Evolutionary conservation across 2,329 filamentous ascomycete genomes (phyloP).

Genomic region (Curvularia hawaiiensis): DNA sequence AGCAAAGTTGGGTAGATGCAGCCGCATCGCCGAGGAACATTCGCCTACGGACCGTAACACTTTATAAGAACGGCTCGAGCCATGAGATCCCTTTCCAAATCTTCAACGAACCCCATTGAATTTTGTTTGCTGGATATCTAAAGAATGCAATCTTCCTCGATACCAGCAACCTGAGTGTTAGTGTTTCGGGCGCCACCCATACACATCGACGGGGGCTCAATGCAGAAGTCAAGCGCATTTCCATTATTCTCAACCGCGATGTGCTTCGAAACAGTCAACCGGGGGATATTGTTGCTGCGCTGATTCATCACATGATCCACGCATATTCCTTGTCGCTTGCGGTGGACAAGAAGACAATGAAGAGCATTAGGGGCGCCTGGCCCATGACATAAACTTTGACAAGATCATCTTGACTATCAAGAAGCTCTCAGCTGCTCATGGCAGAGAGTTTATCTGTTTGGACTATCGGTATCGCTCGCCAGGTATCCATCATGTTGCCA

Average conservation of each 20-base stretch:
- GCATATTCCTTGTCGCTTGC: slow-evolving; percentile 52
- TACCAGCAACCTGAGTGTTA: slow-evolving; percentile 29
- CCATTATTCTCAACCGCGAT: slow-evolving; percentile 41
- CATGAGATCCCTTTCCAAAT: slow-evolving; percentile 39
- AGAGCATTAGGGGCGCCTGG: slow-evolving; percentile 43
- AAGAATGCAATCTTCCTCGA: slow-evolving; percentile 46
- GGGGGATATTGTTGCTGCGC: slow-evolving; percentile 43
- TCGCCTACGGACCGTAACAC: slow-evolving; percentile 18
- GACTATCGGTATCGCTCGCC: slow-evolving; percentile 39
- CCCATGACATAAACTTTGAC: slow-evolving; percentile 49
- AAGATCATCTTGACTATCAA: slow-evolving; percentile 48
- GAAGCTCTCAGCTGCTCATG: slow-evolving; percentile 36
- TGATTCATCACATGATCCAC: slow-evolving; percentile 55
- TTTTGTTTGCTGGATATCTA: slow-evolving; percentile 47
- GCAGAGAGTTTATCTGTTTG: slow-evolving; percentile 36
- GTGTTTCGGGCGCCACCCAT: slow-evolving; percentile 46
- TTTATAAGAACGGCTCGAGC: slow-evolving; percentile 23
- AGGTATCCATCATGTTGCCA: slow-evolving; percentile 10
- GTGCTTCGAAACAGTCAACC: slow-evolving; percentile 32
- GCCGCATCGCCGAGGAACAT: slow-evolving; percentile 25
- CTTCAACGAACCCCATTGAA: slow-evolving; percentile 46
- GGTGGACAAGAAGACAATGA: slow-evolving; percentile 42
- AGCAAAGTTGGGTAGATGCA: slow-evolving; percentile 23
- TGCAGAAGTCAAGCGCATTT: slow-evolving; percentile 40
- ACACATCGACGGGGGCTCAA: slow-evolving; percentile 36